Conservation (phyloP, 768 basidiomycete genomes). For the Rhodotorula graminis region DNA sequence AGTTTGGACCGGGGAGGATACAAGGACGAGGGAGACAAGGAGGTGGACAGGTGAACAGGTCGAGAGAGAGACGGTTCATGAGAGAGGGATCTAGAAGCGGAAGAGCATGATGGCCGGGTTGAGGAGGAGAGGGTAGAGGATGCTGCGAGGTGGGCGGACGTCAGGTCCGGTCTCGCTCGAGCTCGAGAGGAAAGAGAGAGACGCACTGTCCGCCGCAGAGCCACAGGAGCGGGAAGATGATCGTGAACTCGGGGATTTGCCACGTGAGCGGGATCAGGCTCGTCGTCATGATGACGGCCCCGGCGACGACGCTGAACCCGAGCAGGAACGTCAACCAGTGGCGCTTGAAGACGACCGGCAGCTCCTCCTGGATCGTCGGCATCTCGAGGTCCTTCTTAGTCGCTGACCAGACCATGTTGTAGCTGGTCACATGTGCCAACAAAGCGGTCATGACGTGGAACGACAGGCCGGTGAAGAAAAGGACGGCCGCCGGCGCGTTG, state of each 20-base stretch:
- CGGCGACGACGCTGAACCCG: constrained; percentile 54
- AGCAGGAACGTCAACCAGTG: constrained; percentile 57
- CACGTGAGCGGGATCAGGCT: constrained; percentile 60
- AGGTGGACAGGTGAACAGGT: too few relatives aligned
- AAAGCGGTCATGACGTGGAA: constrained; percentile 63
- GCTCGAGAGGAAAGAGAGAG: neutral
- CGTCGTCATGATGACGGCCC: constrained; percentile 58
- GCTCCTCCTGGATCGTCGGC: constrained; percentile 85
- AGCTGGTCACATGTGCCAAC: constrained; percentile 58
- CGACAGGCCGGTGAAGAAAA: constrained; percentile 37
- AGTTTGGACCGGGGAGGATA: too few relatives aligned
- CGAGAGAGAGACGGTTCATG: too few relatives aligned
- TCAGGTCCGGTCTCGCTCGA: neutral
- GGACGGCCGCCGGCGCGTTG: constrained; percentile 73
- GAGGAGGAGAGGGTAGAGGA: constrained; percentile 64
- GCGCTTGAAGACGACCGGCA: constrained; percentile 71
- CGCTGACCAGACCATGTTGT: constrained; percentile 65
- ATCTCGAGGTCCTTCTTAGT: constrained; percentile 81
- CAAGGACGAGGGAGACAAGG: too few relatives aligned
- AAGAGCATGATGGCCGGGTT: constrained; percentile 89
- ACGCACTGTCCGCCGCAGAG: constrained; percentile 39
- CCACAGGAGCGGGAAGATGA: constrained; percentile 67
- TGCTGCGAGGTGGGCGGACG: constrained; percentile 28
- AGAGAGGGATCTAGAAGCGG: constrained; percentile 50
- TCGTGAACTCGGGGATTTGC: constrained; percentile 67